Conservation (phyloP, 116 monocot genomes). For the Posidonia oceanica region DNA sequence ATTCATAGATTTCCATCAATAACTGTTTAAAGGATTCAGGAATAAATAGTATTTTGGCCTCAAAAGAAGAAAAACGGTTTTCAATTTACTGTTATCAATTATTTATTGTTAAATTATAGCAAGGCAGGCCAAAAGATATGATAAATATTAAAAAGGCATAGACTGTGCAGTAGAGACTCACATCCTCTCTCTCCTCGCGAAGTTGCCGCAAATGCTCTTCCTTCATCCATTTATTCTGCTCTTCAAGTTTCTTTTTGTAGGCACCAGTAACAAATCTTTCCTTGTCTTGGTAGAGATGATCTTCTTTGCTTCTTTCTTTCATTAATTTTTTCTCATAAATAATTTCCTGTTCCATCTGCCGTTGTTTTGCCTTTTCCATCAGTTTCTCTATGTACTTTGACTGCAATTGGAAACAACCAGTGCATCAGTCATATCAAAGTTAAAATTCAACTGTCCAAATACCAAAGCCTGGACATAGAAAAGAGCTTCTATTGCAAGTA, state of each 20-base stretch:
- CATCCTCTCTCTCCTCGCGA: constrained; percentile 84
- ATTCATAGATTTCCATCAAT: too few relatives aligned
- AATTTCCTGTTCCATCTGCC: constrained; percentile 69
- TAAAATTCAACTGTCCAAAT: not conserved
- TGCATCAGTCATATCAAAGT: not conserved
- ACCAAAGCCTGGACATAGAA: too few relatives aligned
- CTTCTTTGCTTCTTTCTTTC: constrained; percentile 89
- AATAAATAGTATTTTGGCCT: too few relatives aligned
- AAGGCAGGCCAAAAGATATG: not conserved
- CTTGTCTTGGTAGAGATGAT: constrained; percentile 73
- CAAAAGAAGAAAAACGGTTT: too few relatives aligned
- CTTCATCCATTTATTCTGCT: constrained; percentile 65
- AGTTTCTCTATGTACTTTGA: constrained; percentile 74
- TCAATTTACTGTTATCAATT: too few relatives aligned
- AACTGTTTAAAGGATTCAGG: too few relatives aligned
- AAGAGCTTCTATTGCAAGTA: too few relatives aligned
- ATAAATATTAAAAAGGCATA: not conserved
- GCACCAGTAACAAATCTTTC: constrained; percentile 92
- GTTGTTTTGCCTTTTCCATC: constrained; percentile 61
- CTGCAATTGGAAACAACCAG: constrained; percentile 16
- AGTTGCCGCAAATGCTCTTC: constrained; percentile 67
- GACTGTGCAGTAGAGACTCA: constrained; percentile 19
- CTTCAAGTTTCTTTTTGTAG: constrained; percentile 81
- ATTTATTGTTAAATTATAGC: not conserved
- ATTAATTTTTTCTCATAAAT: constrained; percentile 73